These are phyloP conservation scores for Stevia rebaudiana DNA, from an alignment of 140 eudicot species.

Conservation along the genomic window DNA sequence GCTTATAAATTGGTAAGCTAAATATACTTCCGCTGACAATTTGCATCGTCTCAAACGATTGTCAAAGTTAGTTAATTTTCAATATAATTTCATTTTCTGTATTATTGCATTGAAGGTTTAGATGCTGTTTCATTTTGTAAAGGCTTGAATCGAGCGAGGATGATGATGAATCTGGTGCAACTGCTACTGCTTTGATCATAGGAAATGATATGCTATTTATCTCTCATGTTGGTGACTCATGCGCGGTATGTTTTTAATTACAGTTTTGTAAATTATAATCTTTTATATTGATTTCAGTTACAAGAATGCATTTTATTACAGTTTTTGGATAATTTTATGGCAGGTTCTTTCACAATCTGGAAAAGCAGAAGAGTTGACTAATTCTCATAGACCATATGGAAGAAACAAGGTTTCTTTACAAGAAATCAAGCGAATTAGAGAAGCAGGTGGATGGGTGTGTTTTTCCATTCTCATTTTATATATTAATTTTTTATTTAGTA, in stretches of 20 bases:
- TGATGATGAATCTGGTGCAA: slow-evolving; percentile 86
- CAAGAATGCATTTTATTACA: not conserved
- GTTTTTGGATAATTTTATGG: slow-evolving; percentile 33
- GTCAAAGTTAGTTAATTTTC: slow-evolving; percentile 25
- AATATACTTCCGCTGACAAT: slow-evolving; percentile 13
- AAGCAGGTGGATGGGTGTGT: slow-evolving; percentile 99
- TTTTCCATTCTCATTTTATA: slow-evolving; percentile 21
- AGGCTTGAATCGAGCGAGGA: slow-evolving; percentile 73
- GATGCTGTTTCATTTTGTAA: slow-evolving; percentile 78
- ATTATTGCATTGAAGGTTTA: slow-evolving; percentile 69
- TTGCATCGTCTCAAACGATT: slow-evolving; percentile 5
- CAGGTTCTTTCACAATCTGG: slow-evolving; percentile 90
- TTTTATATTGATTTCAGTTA: not conserved
- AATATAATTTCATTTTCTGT: slow-evolving; percentile 49
- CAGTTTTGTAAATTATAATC: not conserved
- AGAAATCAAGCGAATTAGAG: slow-evolving; percentile 77
- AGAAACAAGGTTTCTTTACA: slow-evolving; percentile 67
- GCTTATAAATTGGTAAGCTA: slow-evolving; percentile 60
- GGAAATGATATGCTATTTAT: slow-evolving; percentile 56
- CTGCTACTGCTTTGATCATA: slow-evolving; percentile 73
- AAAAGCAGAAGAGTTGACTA: slow-evolving; percentile 73
- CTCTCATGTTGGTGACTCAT: slow-evolving; percentile 94
- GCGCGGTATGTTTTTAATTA: slow-evolving; percentile 41
- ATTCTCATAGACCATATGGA: slow-evolving; percentile 91
- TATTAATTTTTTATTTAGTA: not conserved